Evolutionary conservation across 1,139 yeast genomes (phyloP).

Genomic region (Diutina mesorugosa): DNA sequence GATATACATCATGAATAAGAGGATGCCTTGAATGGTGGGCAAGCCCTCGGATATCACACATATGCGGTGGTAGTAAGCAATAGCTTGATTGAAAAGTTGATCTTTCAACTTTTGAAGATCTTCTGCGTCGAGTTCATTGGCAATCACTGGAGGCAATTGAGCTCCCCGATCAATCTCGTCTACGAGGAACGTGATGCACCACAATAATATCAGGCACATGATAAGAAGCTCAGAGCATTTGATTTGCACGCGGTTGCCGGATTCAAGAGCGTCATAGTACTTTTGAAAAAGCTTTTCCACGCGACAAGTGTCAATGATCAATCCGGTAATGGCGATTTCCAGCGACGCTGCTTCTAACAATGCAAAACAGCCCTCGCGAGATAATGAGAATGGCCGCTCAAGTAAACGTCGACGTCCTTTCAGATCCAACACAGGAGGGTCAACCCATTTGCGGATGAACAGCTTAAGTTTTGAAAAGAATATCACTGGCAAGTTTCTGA

Average conservation of each 20-base stretch:
- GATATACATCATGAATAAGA: conserved; percentile 30
- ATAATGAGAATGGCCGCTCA: conserved; percentile 17
- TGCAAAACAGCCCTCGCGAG: conserved; percentile 12
- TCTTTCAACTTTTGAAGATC: conserved; percentile 12
- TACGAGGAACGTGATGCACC: conserved; percentile 4
- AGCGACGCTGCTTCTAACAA: conserved; percentile 12
- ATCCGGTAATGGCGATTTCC: conserved; percentile 6
- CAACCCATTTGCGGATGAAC: conserved; percentile 19
- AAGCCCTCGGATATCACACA: conserved; percentile 38
- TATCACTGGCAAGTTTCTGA: conserved; percentile 18
- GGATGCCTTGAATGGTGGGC: conserved; percentile 33
- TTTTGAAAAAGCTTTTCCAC: conserved; percentile 7
- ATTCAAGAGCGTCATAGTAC: conserved; percentile 6
- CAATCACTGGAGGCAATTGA: neutral
- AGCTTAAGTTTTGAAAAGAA: conserved; percentile 12
- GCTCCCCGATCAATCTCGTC: neutral
- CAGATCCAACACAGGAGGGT: conserved; percentile 17
- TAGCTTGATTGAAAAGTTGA: conserved; percentile 19
- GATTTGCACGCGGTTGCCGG: conserved; percentile 2
- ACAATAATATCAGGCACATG: conserved; percentile 12
- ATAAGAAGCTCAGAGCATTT: conserved; percentile 12
- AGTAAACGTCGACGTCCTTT: conserved; percentile 11
- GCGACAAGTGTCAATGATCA: conserved; percentile 5
- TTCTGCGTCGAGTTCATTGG: neutral
- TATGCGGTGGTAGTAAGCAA: conserved; percentile 36